Evolutionary conservation across 805 yeast species (phyloP).

Genomic region (Cyberlindnera sargentensis): DNA sequence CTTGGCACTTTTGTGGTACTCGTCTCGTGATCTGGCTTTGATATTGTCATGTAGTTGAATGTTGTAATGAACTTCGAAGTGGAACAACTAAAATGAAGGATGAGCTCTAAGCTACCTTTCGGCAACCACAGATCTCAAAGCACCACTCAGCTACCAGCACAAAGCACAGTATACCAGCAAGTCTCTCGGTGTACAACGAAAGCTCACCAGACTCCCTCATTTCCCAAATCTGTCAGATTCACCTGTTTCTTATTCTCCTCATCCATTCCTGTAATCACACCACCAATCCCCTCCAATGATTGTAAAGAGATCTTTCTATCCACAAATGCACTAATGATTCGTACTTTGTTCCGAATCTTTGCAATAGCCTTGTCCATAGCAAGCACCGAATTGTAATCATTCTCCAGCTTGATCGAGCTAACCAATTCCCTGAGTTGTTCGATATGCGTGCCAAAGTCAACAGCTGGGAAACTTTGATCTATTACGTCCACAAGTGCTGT

Average conservation of each 20-base stretch:
- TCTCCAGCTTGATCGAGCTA: conserved; percentile 30
- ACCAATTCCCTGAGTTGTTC: conserved; percentile 24
- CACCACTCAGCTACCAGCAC: too few relatives aligned
- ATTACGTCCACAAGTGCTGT: conserved; percentile 35
- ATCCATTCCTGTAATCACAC: conserved; percentile 13
- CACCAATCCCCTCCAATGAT: conserved; percentile 10
- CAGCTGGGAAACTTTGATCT: background rate
- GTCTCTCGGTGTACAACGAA: background rate
- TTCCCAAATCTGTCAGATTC: conserved; percentile 16
- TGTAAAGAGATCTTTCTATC: conserved; percentile 11
- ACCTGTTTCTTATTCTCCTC: conserved; percentile 10
- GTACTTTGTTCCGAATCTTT: conserved; percentile 54
- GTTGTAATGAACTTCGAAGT: too few relatives aligned
- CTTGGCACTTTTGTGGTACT: too few relatives aligned
- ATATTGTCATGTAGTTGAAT: too few relatives aligned
- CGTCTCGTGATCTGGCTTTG: too few relatives aligned
- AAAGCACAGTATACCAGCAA: background rate
- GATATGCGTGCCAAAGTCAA: conserved; percentile 12
- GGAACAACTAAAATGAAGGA: too few relatives aligned
- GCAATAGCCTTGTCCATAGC: conserved; percentile 43
- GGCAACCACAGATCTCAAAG: too few relatives aligned
- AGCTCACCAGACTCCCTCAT: conserved; percentile 23
- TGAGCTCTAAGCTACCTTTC: too few relatives aligned
- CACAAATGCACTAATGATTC: conserved; percentile 38
- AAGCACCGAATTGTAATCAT: conserved; percentile 51